phyloP scores from a whole-genome alignment of 345 rosid species.

The Brassica nigra region DNA sequence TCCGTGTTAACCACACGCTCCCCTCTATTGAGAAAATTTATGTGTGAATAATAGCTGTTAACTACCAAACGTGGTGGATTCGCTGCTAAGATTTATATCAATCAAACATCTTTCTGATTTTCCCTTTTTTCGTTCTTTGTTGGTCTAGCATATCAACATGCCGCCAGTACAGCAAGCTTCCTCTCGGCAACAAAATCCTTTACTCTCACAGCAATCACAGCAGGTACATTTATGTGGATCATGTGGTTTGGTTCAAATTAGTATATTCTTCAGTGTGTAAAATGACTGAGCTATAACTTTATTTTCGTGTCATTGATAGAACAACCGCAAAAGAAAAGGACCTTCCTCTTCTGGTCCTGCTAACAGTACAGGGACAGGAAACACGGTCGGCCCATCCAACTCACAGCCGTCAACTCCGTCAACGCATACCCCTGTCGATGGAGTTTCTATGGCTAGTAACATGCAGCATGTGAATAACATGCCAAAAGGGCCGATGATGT shows the following conservation, averaged over 20 bases:
- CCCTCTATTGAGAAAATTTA: background rate
- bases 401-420: conserved; percentile 98
- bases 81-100: too few species aligned
- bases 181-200: conserved; percentile 84
- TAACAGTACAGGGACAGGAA: conserved; percentile 95
- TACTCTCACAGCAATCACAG: conserved; percentile 71
- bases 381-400: conserved; percentile 89
- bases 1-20: conserved; percentile 18
- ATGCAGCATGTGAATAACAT: conserved; percentile 77
- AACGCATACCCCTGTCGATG: conserved; percentile 92
- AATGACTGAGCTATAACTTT: conserved; percentile 30
- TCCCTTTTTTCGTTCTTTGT: background rate
- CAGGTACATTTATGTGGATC: conserved; percentile 55
- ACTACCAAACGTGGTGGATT: background rate
- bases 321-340: conserved; percentile 90
- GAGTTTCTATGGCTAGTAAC: conserved; percentile 68
- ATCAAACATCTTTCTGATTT: too few species aligned
- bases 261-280: conserved; percentile 19
- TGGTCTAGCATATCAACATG: conserved; percentile 71
- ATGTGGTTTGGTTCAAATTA: conserved; percentile 7
- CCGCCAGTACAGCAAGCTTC: conserved; percentile 86
- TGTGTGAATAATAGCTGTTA: conserved; percentile 20
- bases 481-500: conserved; percentile 83
- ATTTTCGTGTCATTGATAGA: conserved; percentile 50
- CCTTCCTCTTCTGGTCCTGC: conserved; percentile 98